Conservation (phyloP, 2,329 filamentous ascomycete genomes). For the Colletotrichum horii region DNA sequence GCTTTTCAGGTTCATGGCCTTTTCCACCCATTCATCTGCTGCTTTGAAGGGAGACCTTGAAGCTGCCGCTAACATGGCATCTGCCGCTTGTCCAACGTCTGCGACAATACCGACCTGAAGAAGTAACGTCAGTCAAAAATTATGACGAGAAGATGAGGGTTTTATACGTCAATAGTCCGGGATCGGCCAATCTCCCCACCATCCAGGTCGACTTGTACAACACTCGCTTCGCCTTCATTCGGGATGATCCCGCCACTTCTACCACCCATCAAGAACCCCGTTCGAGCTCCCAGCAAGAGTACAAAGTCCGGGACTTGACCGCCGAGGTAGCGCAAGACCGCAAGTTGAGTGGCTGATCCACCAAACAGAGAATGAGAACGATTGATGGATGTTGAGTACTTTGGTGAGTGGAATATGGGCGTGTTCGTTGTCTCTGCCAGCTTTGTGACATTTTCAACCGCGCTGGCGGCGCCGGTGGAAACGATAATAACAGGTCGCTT, state of each 20-base stretch:
- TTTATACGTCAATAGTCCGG: background rate
- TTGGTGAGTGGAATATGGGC: slow-evolving; percentile 1
- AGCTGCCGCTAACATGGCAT: background rate
- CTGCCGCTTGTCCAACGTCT: background rate
- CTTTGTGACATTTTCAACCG: background rate
- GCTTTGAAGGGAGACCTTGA: background rate
- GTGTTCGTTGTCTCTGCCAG: background rate
- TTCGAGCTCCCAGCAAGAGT: background rate
- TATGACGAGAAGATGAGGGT: background rate
- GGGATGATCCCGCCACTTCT: background rate
- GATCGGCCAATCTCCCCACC: slow-evolving; percentile 3
- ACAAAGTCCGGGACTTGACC: slow-evolving; percentile 1
- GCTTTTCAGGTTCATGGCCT: background rate
- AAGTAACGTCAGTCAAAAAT: background rate
- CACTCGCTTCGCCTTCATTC: background rate
- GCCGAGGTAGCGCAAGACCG: background rate
- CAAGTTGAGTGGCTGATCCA: background rate
- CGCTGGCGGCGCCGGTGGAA: background rate
- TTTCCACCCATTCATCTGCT: background rate
- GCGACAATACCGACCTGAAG: background rate
- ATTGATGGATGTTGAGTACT: background rate
- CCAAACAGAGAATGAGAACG: background rate
- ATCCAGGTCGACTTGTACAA: background rate
- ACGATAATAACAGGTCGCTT: background rate
- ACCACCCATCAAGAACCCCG: background rate